Conservation (phyloP, 1,139 yeast genomes). For the Arxiozyma bovina region DNA sequence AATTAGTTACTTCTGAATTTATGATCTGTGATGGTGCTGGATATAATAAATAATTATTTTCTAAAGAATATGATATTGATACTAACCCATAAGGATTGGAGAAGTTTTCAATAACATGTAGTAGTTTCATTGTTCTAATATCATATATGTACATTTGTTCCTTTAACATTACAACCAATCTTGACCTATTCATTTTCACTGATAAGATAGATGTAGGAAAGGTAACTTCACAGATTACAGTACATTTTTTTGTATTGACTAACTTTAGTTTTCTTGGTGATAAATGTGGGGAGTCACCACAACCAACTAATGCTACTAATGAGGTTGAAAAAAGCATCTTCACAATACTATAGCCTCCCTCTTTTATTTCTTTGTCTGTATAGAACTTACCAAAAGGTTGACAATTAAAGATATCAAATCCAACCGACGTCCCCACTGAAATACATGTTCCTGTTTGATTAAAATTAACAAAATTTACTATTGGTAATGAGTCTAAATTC, state of each 20-base stretch:
- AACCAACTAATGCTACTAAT: constrained; percentile 74
- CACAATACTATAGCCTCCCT: constrained; percentile 59
- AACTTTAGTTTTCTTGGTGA: constrained; percentile 77
- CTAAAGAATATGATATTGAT: constrained; percentile 58
- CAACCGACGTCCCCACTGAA: constrained; percentile 67
- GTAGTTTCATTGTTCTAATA: constrained; percentile 72
- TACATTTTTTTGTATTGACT: constrained; percentile 68
- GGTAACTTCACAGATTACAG: constrained; percentile 71
- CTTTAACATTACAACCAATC: constrained; percentile 69
- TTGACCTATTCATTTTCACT: constrained; percentile 65
- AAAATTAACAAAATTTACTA: constrained; percentile 44
- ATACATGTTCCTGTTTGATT: constrained; percentile 88
- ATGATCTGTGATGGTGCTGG: constrained; percentile 58
- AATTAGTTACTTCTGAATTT: constrained; percentile 25
- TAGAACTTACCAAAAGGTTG: constrained; percentile 84
- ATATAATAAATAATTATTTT: constrained; percentile 66
- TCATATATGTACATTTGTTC: constrained; percentile 88
- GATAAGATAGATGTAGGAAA: constrained; percentile 77
- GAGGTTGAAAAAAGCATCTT: constrained; percentile 92
- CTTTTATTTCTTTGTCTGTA: constrained; percentile 32
- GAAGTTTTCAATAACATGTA: constrained; percentile 71
- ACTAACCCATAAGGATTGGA: constrained; percentile 51
- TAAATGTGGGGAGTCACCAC: constrained; percentile 71
- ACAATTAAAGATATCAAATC: constrained; percentile 82
- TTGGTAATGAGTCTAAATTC: constrained; percentile 15